Percentiles rank a stretch among this genome's conserved stretches.
These are phyloP conservation scores for Rosa chinensis DNA, from an alignment of 306 rosid genomes.

Conservation along the genomic window DNA sequence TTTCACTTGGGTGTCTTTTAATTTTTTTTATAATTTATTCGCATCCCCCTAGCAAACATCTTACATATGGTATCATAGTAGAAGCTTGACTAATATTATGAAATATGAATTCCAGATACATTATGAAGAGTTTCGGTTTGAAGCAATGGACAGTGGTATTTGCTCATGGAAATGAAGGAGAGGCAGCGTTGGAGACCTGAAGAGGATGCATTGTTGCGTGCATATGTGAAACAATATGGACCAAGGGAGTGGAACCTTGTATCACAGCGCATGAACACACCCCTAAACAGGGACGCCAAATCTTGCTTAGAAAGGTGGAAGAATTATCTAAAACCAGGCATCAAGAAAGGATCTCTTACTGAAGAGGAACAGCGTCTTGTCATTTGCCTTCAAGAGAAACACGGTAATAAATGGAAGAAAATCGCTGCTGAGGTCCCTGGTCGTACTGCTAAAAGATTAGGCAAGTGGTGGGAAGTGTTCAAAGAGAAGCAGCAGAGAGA, in stretches of 20 bases:
- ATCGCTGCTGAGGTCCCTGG: conserved; percentile 83
- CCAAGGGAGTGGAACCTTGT: conserved; percentile 93
- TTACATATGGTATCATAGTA: not conserved
- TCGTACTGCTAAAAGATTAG: conserved; percentile 80
- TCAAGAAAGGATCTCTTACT: conserved; percentile 78
- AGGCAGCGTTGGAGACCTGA: conserved; percentile 81
- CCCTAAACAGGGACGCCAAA: conserved; percentile 73
- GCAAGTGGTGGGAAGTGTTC: conserved; percentile 97
- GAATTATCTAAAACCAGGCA: conserved; percentile 84
- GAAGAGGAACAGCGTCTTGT: conserved; percentile 83
- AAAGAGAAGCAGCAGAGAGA: conserved; percentile 81
- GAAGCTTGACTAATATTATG: conserved; percentile 17
- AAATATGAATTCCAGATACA: conserved; percentile 47
- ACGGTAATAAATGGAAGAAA: conserved; percentile 90
- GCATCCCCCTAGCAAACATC: not conserved
- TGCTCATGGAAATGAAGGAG: conserved; percentile 80
- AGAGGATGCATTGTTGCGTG: conserved; percentile 76
- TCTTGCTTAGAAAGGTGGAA: conserved; percentile 93
- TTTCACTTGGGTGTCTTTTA: not conserved
- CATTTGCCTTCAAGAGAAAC: conserved; percentile 69
- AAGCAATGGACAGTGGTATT: conserved; percentile 50
- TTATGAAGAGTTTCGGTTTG: conserved; percentile 61
- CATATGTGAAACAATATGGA: conserved; percentile 81
- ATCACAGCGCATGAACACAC: conserved; percentile 79
- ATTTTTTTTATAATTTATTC: not conserved